A percentile compares a stretch with the other conserved stretches of the same genome.
phyloP scores from a whole-genome alignment of 345 rosid genomes.

The Cochlearia excelsa region DNA sequence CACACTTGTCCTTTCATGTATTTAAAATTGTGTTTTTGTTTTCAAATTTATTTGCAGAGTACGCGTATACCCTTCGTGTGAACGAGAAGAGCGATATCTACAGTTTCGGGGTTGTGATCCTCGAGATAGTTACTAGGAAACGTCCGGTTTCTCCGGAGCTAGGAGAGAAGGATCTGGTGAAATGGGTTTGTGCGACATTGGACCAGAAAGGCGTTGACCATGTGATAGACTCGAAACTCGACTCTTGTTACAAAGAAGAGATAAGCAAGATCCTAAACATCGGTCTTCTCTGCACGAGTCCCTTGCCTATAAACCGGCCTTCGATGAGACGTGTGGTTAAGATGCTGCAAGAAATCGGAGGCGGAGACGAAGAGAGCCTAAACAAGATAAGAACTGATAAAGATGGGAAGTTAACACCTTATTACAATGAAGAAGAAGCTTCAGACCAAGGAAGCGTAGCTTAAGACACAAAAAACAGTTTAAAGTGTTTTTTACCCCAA shows the following conservation, averaged over 20 bases:
- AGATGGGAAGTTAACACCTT: constrained; percentile 83
- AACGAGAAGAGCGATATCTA: constrained; percentile 99
- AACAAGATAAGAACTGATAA: constrained; percentile 34
- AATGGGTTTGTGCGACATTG: constrained; percentile 78
- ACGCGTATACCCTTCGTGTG: constrained; percentile 93
- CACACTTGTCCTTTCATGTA: constrained; percentile 12
- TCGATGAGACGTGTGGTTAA: constrained; percentile 96
- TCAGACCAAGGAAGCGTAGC: constrained; percentile 81
- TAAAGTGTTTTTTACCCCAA: too few relatives aligned
- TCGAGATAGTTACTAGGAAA: constrained; percentile 85
- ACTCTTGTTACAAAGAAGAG: constrained; percentile 80
- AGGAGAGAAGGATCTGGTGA: constrained; percentile 93
- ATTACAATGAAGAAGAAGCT: constrained; percentile 66
- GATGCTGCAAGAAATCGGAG: constrained; percentile 71
- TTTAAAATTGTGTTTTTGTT: background rate
- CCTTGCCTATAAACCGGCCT: constrained; percentile 89
- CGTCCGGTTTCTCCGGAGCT: constrained; percentile 72
- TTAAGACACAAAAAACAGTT: constrained; percentile 32
- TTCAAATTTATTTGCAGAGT: constrained; percentile 53
- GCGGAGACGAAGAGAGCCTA: constrained; percentile 38
- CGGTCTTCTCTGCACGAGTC: constrained; percentile 81
- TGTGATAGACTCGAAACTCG: constrained; percentile 76
- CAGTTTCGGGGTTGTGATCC: constrained; percentile 97
- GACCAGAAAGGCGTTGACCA: constrained; percentile 79
- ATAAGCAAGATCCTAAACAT: constrained; percentile 81